Base-by-base conservation (phyloP, 2,329 filamentous ascomycete genomes). In the Lomentospora prolificans region DNA sequence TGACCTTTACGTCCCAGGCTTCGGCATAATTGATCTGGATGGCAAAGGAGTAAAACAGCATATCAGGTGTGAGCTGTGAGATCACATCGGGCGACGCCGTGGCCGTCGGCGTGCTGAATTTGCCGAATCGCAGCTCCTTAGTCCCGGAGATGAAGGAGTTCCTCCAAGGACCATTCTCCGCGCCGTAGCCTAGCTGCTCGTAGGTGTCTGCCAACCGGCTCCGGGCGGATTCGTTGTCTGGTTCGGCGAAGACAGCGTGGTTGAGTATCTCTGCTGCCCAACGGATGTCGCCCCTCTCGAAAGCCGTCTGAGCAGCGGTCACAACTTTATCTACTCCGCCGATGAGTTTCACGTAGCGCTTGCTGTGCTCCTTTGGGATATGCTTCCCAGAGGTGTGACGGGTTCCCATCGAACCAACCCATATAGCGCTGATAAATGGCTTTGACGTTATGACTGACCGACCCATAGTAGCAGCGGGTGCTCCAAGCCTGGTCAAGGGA, bases 111-210 rank as follows among this genome's bases (percentile, higher is more conserved):
- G n/a, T n/a, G n/a, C n/a, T n/a, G n/a, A n/a, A n/a, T n/a, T 33
- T 54, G 55, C 22, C 39, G 30, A 24, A 25, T 33, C 58, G 59
- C 39, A 70, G 63, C 50, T 66, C 66, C 27, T 58, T 55, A 7
- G 69, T 64, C 0, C 61, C 64, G 1, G 63, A 64, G 3, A 72
- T 60, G 51, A 67, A 73, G 51, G 71, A 69, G 55, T 72, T 72
- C 2, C 71, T 60, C 71, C 70, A 73, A 0, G 66, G 67, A 3
- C 63, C 70, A 58, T 73, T 74, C 59, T 73, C 70, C 2, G 66
- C 56, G 2, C 67, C 67, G 54, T 63, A 68, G 0, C 68, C 71
- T 5, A 74, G 64, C 22, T 61, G 56, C 50, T 66, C 62, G 55
- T 66, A 72, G 0, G 68, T 64, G 2, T 56, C 55, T 1, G 66